phyloP scores from a whole-genome alignment of 805 yeast genomes.

The Teunomyces barrocoloradensis region DNA sequence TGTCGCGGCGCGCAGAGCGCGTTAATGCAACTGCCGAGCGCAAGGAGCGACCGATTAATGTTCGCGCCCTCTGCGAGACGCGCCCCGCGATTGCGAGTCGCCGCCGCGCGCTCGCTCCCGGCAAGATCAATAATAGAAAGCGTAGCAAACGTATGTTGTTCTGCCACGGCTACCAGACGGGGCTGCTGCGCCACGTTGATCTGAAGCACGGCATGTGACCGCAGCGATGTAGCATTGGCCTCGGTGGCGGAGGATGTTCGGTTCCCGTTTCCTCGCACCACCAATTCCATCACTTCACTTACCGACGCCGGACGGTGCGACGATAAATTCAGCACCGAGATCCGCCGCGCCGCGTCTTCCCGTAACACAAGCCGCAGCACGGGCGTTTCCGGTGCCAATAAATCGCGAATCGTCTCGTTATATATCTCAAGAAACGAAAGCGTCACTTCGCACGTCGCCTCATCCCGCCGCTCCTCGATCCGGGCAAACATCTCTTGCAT shows the following conservation, averaged over 20 bases:
- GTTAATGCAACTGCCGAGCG: constrained; percentile 91
- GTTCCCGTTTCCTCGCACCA: constrained; percentile 66
- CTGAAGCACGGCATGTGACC: constrained; percentile 93
- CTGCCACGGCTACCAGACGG: constrained; percentile 59
- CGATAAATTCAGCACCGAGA: constrained; percentile 70
- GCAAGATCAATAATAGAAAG: constrained; percentile 88
- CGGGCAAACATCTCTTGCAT: constrained; percentile 69
- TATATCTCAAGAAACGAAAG: constrained; percentile 83
- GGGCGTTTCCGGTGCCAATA: constrained; percentile 56
- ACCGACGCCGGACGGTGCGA: constrained; percentile 59
- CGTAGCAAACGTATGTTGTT: constrained; percentile 73
- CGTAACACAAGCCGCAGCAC: constrained; percentile 55
- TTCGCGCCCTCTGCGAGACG: constrained; percentile 89
- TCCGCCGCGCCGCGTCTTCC: constrained; percentile 66
- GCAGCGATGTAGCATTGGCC: constrained; percentile 85
- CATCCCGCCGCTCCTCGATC: constrained; percentile 56
- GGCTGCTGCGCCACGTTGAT: constrained; percentile 63
- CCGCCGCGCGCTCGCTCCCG: constrained; percentile 92
- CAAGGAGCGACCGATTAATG: constrained; percentile 82
- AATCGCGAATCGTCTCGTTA: constrained; percentile 83
- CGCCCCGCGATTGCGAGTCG: constrained; percentile 80
- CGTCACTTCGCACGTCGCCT: constrained; percentile 56
- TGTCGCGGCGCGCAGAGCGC: constrained; percentile 73
- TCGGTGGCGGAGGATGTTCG: constrained; percentile 86
- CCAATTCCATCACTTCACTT: constrained; percentile 76